These are phyloP conservation scores for Cladochytrium tenue DNA, from an alignment of 371 early-diverging fungal genomes.

Conservation along the genomic window DNA sequence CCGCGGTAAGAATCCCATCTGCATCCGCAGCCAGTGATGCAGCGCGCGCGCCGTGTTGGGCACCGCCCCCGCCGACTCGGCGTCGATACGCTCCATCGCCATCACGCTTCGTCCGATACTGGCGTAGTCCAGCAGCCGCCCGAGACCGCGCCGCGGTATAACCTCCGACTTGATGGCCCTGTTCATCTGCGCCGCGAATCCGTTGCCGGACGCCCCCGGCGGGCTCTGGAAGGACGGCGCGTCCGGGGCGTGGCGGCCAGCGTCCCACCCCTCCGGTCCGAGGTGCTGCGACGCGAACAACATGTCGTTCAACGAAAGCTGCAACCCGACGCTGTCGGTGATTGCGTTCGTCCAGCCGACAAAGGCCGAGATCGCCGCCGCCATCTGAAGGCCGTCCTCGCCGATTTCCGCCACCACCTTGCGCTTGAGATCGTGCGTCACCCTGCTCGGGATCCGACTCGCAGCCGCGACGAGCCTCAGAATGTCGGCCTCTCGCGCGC, in stretches of 20 bases:
- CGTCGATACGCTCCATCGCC: not conserved
- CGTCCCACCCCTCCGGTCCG: not conserved
- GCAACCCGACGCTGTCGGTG: constrained; percentile 4
- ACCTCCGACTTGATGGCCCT: not conserved
- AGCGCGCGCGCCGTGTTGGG: not conserved
- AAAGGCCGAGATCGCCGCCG: constrained; percentile 1
- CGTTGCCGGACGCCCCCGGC: not conserved
- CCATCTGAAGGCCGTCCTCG: constrained; percentile 4
- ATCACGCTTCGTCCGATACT: not conserved
- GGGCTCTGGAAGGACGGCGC: not conserved
- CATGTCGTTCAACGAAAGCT: constrained; percentile 7
- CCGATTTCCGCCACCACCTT: not conserved
- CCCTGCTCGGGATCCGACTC: constrained; percentile 4
- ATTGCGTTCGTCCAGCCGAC: constrained; percentile 8
- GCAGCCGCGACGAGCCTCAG: constrained; percentile 10
- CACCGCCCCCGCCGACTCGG: not conserved
- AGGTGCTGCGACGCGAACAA: constrained; percentile 3
- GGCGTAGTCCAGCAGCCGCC: not conserved
- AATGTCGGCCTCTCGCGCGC: not conserved
- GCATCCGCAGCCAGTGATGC: not conserved
- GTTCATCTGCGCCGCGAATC: not conserved
- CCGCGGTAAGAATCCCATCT: not conserved
- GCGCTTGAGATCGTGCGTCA: constrained; percentile 5
- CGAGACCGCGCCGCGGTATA: not conserved
- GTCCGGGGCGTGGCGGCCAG: constrained; percentile 5